Base-by-base conservation (phyloP, 1,284 basidiomycete species). In the Exobasidium rhododendri region DNA sequence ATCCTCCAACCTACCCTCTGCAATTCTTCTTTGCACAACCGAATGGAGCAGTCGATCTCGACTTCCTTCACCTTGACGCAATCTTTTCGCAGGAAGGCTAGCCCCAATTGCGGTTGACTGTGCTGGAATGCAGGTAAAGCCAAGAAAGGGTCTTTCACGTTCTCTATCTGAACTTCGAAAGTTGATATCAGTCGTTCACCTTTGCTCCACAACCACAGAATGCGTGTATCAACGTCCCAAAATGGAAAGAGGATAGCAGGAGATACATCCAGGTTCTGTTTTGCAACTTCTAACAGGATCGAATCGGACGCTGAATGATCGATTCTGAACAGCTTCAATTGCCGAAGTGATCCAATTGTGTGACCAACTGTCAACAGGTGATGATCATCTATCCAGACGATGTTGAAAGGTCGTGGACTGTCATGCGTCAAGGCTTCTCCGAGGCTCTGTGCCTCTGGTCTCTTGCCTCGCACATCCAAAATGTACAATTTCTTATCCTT, bases 1-100 rank as follows among this genome's bases (percentile, higher is more conserved):
- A 84, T 79, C 4, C 69, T 79, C 62, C 83, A 83, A 1, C 75
- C 65, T n/a, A 83, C 81, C 45, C 79, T 74, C 60, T 83, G 81
- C 29, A 96, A 87, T 52, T 93, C 91, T 81, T 92, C 92, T 80
- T 90, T 89, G n/a, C 93, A 92, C 53, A 87, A 82, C 44, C 89
- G 83, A 20, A 81, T 80, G 14, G 86, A 86, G 45, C 82, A 82
- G 6, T 81, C 73, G 74, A 94, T 89, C 77, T 88, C 85, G 24
- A 93, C 89, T 82, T 91, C 77, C 44, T 67, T 70, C 13, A 83
- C 78, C 63, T 83, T 81, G 35, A 81, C 74, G 11, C 62, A 52
- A 26, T 73, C 58, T 69, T 83, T 84, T 0, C 79, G 75, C 14
- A 81, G 64, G 71, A 82, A 83, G 0, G 74, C 72, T 7, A 81